Evolutionary conservation across 805 yeast genomes (phyloP).

Genomic region (Starmera caribaea): DNA sequence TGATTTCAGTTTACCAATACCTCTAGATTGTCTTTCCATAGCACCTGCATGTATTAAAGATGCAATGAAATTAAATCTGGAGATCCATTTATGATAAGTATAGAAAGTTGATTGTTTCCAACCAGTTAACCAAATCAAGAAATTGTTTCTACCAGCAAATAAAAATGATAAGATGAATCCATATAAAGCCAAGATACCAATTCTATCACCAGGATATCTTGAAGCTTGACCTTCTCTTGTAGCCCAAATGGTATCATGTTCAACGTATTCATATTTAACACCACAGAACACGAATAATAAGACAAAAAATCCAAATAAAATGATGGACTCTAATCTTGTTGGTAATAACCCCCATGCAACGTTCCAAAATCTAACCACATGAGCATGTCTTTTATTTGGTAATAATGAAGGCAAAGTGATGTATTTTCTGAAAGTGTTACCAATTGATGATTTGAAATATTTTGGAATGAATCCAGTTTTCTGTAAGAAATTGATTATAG

Average conservation of each 20-base stretch:
- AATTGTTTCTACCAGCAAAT: constrained; percentile 67
- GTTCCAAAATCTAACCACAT: constrained; percentile 8
- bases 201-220: constrained; percentile 19
- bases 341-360: constrained; percentile 15
- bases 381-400: constrained; percentile 11
- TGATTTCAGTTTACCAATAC: constrained; percentile 3
- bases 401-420: constrained; percentile 9
- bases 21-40: constrained; percentile 13
- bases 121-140: constrained; percentile 52
- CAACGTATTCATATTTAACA: constrained; percentile 10
- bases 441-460: constrained; percentile 6
- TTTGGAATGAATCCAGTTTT: constrained; percentile 9
- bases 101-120: constrained; percentile 58
- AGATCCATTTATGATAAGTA: constrained; percentile 56
- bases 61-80: constrained; percentile 30
- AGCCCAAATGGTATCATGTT: constrained; percentile 12
- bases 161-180: constrained; percentile 44
- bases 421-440: constrained; percentile 9
- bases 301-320: constrained; percentile 25
- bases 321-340: constrained; percentile 17
- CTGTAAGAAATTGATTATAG: constrained; percentile 18
- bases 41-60: constrained; percentile 13
- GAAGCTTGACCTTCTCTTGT: constrained; percentile 9
- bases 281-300: constrained; percentile 7
- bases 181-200: constrained; percentile 18